A percentile compares a stretch with the other conserved stretches of the same genome.
phyloP scores from a whole-genome alignment of 2,329 filamentous ascomycete genomes.

The Emergomyces orientalis region DNA sequence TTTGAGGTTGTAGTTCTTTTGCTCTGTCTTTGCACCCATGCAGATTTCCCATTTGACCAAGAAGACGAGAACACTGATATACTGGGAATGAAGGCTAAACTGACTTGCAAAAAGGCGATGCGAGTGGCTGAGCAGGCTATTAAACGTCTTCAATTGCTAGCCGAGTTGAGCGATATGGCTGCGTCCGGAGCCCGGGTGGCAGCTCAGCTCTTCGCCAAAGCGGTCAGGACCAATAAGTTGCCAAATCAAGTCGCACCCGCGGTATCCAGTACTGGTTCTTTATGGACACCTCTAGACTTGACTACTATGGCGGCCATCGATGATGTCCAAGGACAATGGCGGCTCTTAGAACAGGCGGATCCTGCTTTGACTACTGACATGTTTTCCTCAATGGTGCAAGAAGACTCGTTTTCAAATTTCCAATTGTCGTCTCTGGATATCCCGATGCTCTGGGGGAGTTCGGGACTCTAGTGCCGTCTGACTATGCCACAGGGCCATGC shows the following conservation, averaged over 20 bases:
- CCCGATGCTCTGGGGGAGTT: neutral
- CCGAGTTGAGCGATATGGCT: constrained; percentile 5
- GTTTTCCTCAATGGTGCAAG: neutral
- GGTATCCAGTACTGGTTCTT: neutral
- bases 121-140: constrained; percentile 1
- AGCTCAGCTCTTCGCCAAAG: neutral
- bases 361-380: neutral
- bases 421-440: neutral
- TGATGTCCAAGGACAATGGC: neutral
- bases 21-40: constrained; percentile 2
- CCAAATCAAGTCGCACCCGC: neutral
- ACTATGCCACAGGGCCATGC: neutral
- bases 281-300: neutral
- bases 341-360: neutral
- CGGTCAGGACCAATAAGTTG: neutral
- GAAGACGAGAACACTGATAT: neutral
- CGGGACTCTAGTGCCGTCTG: neutral
- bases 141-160: constrained; percentile 3
- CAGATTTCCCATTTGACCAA: constrained; percentile 4
- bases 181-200: neutral
- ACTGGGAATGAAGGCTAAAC: neutral
- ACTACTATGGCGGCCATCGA: neutral
- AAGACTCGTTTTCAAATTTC: neutral
- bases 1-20: constrained; percentile 6
- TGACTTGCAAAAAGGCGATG: neutral